phyloP scores from a whole-genome alignment of 768 basidiomycete species.

The Trametes elegans region DNA sequence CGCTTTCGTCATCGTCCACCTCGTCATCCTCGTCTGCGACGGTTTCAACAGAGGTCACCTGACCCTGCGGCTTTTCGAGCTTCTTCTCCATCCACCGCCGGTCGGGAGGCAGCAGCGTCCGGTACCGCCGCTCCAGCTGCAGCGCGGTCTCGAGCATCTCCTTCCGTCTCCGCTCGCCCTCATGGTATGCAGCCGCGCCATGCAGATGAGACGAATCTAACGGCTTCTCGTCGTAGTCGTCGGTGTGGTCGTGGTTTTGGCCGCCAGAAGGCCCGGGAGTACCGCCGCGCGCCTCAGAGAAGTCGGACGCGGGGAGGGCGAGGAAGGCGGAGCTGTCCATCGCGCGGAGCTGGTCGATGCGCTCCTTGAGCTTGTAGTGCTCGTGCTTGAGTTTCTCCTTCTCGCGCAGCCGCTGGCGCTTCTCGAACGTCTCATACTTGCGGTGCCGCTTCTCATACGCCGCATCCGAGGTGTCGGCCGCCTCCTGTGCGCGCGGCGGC shows the following conservation, averaged over 20 bases:
- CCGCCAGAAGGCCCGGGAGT: slow-evolving; percentile 8
- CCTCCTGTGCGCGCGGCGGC: slow-evolving; percentile 36
- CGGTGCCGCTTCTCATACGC: slow-evolving; percentile 80
- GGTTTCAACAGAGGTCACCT: not conserved
- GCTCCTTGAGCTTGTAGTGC: slow-evolving; percentile 87
- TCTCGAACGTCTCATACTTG: slow-evolving; percentile 85
- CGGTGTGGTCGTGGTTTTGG: no score
- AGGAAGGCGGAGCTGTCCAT: slow-evolving; percentile 77
- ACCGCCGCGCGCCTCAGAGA: slow-evolving; percentile 31
- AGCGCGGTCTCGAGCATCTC: slow-evolving; percentile 74
- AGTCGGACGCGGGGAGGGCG: slow-evolving; percentile 53
- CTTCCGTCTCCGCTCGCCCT: slow-evolving; percentile 72
- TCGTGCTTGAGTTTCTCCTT: slow-evolving; percentile 92
- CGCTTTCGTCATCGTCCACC: slow-evolving; percentile 11
- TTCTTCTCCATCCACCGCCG: slow-evolving; percentile 25
- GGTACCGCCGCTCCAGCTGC: slow-evolving; percentile 68
- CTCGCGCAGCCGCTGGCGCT: slow-evolving; percentile 79
- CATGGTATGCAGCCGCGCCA: slow-evolving; percentile 38
- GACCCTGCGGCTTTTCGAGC: slow-evolving; percentile 1
- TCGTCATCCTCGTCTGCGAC: slow-evolving; percentile 11
- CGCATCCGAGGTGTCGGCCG: slow-evolving; percentile 73
- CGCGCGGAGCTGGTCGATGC: slow-evolving; percentile 76
- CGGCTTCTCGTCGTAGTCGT: slow-evolving; percentile 28
- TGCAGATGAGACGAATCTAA: slow-evolving; percentile 26
- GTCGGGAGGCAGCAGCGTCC: slow-evolving; percentile 70